Evolutionary conservation across 2,329 filamentous ascomycete species (phyloP).

Genomic region (Spiromastix sp.): DNA sequence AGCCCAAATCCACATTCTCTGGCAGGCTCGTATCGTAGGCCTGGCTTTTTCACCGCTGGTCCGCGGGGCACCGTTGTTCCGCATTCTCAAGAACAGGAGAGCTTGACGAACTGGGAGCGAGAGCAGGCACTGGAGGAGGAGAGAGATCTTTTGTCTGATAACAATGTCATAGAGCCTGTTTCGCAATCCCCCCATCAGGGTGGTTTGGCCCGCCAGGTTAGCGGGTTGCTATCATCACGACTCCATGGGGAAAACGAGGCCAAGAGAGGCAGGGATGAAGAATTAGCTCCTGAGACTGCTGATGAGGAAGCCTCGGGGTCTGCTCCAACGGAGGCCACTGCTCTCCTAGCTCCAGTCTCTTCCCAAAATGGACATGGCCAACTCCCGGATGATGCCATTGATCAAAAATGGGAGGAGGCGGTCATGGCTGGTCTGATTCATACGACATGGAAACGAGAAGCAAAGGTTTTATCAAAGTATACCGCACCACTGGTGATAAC

Average conservation of each 20-base stretch:
- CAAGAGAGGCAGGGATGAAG: slow-evolving; percentile 14
- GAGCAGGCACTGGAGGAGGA: slow-evolving; percentile 47
- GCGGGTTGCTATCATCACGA: slow-evolving; percentile 7
- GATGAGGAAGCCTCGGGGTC: background rate
- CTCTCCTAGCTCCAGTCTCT: slow-evolving; percentile 33
- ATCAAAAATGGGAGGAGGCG: slow-evolving; percentile 72
- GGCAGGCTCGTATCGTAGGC: slow-evolving; percentile 61
- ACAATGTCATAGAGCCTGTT: slow-evolving; percentile 47
- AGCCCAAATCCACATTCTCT: slow-evolving; percentile 38
- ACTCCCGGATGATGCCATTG: slow-evolving; percentile 25
- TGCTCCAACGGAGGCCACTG: slow-evolving; percentile 36
- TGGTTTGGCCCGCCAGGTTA: slow-evolving; percentile 16
- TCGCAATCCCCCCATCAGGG: slow-evolving; percentile 19
- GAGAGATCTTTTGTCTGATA: slow-evolving; percentile 48
- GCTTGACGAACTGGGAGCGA: slow-evolving; percentile 42
- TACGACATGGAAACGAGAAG: slow-evolving; percentile 85
- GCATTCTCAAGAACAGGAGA: slow-evolving; percentile 30
- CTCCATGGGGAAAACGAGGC: slow-evolving; percentile 9
- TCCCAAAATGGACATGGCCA: slow-evolving; percentile 39
- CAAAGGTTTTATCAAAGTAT: slow-evolving; percentile 66
- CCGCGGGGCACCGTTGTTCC: slow-evolving; percentile 60
- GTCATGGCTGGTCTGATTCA: slow-evolving; percentile 70
- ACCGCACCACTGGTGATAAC: slow-evolving; percentile 61
- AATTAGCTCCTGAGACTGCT: slow-evolving; percentile 11
- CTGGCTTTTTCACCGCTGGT: slow-evolving; percentile 64